phyloP scores from a whole-genome alignment of 2,329 filamentous ascomycete species.

The Colletotrichum siamense region DNA sequence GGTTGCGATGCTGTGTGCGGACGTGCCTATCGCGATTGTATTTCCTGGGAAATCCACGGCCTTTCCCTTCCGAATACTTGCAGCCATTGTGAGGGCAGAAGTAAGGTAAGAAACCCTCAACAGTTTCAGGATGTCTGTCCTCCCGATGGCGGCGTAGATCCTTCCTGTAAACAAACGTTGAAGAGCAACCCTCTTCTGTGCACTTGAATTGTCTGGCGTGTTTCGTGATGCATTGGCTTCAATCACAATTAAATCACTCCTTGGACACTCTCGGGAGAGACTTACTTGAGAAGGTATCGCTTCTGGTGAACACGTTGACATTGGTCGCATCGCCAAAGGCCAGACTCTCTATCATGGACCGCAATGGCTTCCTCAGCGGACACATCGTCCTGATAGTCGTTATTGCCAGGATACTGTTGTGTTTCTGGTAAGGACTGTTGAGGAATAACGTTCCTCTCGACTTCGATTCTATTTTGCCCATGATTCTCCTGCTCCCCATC shows the following conservation, averaged over 20 bases:
- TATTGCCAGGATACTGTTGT: neutral
- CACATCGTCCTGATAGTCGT: neutral
- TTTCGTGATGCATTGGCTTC: neutral
- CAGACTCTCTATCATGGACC: neutral
- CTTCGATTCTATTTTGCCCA: neutral
- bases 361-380: neutral
- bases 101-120: neutral
- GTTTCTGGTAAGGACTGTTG: neutral
- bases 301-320: neutral
- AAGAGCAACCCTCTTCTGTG: neutral
- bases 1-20: neutral
- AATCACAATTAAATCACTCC: neutral
- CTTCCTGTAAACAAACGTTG: constrained; percentile 3
- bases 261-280: neutral
- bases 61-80: neutral
- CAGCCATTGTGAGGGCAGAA: constrained; percentile 8
- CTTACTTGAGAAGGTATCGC: neutral
- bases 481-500: neutral
- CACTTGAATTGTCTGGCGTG: constrained; percentile 5
- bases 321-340: neutral
- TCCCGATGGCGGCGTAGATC: constrained; percentile 5
- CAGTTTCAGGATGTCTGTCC: neutral
- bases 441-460: neutral
- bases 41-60: neutral
- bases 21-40: neutral